These are phyloP conservation scores for Ottelia alismoides DNA, from an alignment of 106 monocot species.

Conservation along the genomic window DNA sequence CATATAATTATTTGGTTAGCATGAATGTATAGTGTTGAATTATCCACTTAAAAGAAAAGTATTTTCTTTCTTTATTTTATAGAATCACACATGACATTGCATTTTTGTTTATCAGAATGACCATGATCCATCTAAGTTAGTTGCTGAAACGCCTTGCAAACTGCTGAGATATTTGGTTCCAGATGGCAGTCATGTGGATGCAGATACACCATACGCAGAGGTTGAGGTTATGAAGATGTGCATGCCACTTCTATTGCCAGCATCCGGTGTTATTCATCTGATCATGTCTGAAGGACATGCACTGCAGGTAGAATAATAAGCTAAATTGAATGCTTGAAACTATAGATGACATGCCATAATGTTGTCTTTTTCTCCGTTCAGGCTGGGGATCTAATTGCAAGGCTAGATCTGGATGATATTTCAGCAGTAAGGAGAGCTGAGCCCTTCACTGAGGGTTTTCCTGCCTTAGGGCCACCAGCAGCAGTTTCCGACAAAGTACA, in stretches of 20 bases:
- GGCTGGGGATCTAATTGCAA: constrained; percentile 92
- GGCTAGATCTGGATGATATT: constrained; percentile 81
- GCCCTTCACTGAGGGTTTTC: constrained; percentile 68
- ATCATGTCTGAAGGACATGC: constrained; percentile 87
- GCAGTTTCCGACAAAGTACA: constrained; percentile 97
- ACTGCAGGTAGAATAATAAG: constrained; percentile 49
- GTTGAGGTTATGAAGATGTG: constrained; percentile 99
- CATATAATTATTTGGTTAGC: too few species aligned
- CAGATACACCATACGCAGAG: constrained; percentile 86
- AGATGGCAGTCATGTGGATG: constrained; percentile 83
- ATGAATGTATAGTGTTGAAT: too few species aligned
- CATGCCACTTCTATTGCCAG: constrained; percentile 94
- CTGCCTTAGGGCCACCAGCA: constrained; percentile 71
- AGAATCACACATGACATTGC: too few species aligned
- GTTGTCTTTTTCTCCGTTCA: constrained; percentile 15
- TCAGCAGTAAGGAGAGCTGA: constrained; percentile 96
- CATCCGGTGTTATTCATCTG: constrained; percentile 93
- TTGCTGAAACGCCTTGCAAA: constrained; percentile 99
- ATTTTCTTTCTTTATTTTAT: too few species aligned
- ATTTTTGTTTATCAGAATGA: constrained; percentile 54
- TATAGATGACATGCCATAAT: not conserved
- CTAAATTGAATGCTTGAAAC: not conserved
- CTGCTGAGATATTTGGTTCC: constrained; percentile 82
- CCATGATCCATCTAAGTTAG: constrained; percentile 94
- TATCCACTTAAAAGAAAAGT: too few species aligned